Base-by-base conservation (phyloP, 306 rosid species). In the Cucurbita pepo region DNA sequence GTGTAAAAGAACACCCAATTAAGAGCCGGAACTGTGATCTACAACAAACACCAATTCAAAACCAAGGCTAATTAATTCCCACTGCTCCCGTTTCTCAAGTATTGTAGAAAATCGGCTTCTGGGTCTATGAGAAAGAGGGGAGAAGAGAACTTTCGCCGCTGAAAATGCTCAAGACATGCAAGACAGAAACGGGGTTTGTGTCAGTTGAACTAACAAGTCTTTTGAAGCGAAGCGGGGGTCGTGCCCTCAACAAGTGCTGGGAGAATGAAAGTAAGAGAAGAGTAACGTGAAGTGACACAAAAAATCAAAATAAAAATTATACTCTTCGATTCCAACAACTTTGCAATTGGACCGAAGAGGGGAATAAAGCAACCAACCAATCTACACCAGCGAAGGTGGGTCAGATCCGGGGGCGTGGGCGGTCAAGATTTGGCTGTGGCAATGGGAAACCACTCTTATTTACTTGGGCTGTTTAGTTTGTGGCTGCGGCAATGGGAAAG, bases 131-230 rank as follows among this genome's bases (percentile, higher is more conserved):
- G 48, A 44, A 22, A 52, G 76, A 45, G 43, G 57, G 15, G 30
- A 71, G 70, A 63, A 56, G 10, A 15, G 71, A 0, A 71, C 50
- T 58, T 58, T 78, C 74, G 78, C 30, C 84, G 77, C 76, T 48
- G 71, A 61, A 76, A 84, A 82, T 75, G 86, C n/a, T 76, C 72
- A 21, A 71, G 74, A 77, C 87, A 82, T 79, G 83, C 63, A 72
- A 30, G 52, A 72, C 69, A 74, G 80, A 22, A 77, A 76, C 22
- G 60, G 71, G 74, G 56, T 43, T 44, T 56, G 70, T 43, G 76
- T 73, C 76, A 41, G 76, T 44, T 73, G 69, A 47, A 73, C 77
- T 45, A 73, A 58, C 45, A 47, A 34, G 69, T 7, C 64, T 14
- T 57, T 18, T 5, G 56, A 44, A 9, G 64, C 40, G 22, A 60